phyloP scores from a whole-genome alignment of 2,329 filamentous ascomycete genomes.

The Piedraia hortae region DNA sequence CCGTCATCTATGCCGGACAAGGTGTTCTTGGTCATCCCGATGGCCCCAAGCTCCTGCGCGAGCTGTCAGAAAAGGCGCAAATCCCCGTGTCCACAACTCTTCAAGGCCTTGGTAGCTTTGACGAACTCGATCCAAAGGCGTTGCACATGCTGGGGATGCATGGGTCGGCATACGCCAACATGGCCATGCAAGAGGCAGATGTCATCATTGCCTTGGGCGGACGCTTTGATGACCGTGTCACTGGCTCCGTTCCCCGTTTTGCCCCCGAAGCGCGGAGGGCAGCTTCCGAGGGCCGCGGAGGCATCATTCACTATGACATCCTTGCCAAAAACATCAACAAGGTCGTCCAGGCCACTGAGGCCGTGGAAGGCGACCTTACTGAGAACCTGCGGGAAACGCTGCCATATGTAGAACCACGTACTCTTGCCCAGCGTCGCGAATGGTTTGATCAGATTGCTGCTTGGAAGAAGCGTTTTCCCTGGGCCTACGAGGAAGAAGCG shows the following conservation, averaged over 20 bases:
- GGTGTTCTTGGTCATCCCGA: constrained; percentile 59
- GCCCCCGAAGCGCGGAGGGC: constrained; percentile 69
- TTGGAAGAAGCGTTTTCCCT: constrained; percentile 83
- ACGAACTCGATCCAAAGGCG: constrained; percentile 80
- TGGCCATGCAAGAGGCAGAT: constrained; percentile 92
- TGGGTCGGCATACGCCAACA: constrained; percentile 87
- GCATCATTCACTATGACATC: constrained; percentile 93
- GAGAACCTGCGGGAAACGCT: constrained; percentile 50
- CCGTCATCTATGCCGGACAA: constrained; percentile 81
- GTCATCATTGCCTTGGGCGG: constrained; percentile 82
- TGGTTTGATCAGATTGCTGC: constrained; percentile 76
- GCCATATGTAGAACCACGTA: constrained; percentile 36
- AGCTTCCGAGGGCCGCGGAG: constrained; percentile 59
- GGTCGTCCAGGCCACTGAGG: constrained; percentile 86
- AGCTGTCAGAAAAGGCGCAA: constrained; percentile 66
- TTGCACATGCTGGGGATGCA: constrained; percentile 99
- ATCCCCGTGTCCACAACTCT: constrained; percentile 93
- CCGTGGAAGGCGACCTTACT: constrained; percentile 75
- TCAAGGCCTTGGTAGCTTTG: constrained; percentile 72
- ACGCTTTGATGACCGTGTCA: constrained; percentile 92
- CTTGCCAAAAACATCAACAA: constrained; percentile 99
- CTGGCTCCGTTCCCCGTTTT: constrained; percentile 54
- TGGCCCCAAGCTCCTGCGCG: constrained; percentile 51
- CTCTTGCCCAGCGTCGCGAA: constrained; percentile 38
- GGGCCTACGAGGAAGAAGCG: constrained; percentile 49